These are phyloP conservation scores for Houttuynia cordata DNA, from an alignment of 164 flowering plant species.

Conservation along the genomic window DNA sequence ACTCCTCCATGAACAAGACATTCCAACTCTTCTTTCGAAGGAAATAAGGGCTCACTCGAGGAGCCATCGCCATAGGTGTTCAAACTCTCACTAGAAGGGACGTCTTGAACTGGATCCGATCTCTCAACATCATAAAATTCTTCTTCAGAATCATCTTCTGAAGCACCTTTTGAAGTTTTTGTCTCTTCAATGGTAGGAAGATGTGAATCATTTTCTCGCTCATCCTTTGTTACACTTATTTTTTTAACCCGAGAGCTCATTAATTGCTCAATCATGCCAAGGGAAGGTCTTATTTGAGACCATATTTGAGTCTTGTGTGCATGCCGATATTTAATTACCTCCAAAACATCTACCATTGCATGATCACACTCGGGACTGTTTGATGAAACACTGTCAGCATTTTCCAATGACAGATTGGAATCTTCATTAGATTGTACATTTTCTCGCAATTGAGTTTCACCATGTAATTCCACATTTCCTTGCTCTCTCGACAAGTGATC, in stretches of 20 bases:
- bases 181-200: conserved; percentile 27
- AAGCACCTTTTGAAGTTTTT: conserved; percentile 12
- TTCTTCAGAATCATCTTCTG: conserved; percentile 69
- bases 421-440: neutral
- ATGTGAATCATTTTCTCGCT: conserved; percentile 23
- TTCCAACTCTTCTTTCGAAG: conserved; percentile 83
- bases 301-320: conserved; percentile 43
- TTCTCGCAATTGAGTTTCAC: neutral
- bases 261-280: conserved; percentile 62
- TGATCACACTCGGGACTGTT: conserved; percentile 7
- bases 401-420: conserved; percentile 21
- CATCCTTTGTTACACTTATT: conserved; percentile 22
- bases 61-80: conserved; percentile 18
- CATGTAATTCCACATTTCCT: conserved; percentile 13
- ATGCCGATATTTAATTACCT: conserved; percentile 12
- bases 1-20: conserved; percentile 91
- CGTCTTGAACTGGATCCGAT: conserved; percentile 56
- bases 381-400: conserved; percentile 7
- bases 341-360: conserved; percentile 15
- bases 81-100: conserved; percentile 26
- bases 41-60: conserved; percentile 27
- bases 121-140: conserved; percentile 91
- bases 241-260: conserved; percentile 74
- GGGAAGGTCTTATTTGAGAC: conserved; percentile 77
- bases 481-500: conserved; percentile 20